Percentiles rank a stretch among this genome's conserved stretches.
Evolutionary conservation across 176 grass and related monocot species (phyloP).

Genomic region (Carex parvula): DNA sequence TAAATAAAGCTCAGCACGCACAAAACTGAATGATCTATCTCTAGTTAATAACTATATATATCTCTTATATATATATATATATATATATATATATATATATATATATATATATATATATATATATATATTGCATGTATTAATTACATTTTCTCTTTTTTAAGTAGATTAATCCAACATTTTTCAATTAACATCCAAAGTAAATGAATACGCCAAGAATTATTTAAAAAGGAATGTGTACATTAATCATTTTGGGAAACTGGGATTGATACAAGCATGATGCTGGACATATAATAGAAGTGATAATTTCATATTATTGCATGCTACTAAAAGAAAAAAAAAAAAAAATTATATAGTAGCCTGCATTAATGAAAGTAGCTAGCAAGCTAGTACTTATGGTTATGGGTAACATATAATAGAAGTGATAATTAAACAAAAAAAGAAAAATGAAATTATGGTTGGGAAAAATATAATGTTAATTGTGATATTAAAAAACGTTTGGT

Average conservation of each 20-base stretch:
- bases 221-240: neutral
- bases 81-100: neutral
- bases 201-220: neutral
- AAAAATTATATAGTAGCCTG: neutral
- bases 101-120: neutral
- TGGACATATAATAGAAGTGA: too few species aligned
- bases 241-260: neutral
- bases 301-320: neutral
- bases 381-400: too few species aligned
- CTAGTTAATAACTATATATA: too few species aligned
- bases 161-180: neutral
- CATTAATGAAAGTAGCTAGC: neutral
- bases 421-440: too few species aligned
- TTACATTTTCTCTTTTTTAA: neutral
- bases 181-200: neutral
- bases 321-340: neutral
- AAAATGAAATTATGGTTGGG: too few species aligned
- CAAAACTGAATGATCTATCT: too few species aligned
- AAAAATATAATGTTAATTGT: too few species aligned
- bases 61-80: too few species aligned
- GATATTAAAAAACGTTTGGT: too few species aligned
- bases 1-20: too few species aligned
- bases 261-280: neutral
- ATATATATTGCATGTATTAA: neutral
- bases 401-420: too few species aligned